phyloP scores from a whole-genome alignment of 2,329 filamentous ascomycete species.

The Alternaria sp. region DNA sequence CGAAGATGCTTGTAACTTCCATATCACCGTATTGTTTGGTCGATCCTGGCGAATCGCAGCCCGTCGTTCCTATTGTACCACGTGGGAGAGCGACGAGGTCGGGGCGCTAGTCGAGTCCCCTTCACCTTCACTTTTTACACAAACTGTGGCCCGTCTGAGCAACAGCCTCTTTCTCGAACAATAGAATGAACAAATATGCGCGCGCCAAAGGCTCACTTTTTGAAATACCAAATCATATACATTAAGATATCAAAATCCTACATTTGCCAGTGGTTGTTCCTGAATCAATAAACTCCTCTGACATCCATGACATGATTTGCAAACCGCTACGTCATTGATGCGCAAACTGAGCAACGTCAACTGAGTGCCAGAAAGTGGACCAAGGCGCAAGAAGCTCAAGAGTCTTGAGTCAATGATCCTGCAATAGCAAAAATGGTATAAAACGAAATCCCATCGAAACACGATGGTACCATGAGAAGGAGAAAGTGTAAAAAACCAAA shows the following conservation, averaged over 20 bases:
- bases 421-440: slow-evolving; percentile 10
- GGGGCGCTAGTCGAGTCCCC: background rate
- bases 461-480: background rate
- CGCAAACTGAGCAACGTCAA: background rate
- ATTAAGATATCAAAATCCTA: background rate
- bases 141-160: background rate
- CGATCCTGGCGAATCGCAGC: background rate
- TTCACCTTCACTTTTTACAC: background rate
- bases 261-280: background rate
- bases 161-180: background rate
- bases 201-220: background rate
- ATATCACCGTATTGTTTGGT: background rate
- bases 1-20: background rate
- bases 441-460: slow-evolving; percentile 5
- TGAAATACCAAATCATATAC: background rate
- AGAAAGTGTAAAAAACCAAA: background rate
- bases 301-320: background rate
- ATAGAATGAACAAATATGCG: background rate
- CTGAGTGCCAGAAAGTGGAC: background rate
- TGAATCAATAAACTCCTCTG: background rate
- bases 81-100: background rate
- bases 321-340: background rate
- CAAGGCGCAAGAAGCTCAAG: background rate
- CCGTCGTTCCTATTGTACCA: background rate
- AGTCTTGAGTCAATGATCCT: background rate